Base-by-base conservation (phyloP, 2,329 filamentous ascomycete genomes). In the Penicillium sp. region DNA sequence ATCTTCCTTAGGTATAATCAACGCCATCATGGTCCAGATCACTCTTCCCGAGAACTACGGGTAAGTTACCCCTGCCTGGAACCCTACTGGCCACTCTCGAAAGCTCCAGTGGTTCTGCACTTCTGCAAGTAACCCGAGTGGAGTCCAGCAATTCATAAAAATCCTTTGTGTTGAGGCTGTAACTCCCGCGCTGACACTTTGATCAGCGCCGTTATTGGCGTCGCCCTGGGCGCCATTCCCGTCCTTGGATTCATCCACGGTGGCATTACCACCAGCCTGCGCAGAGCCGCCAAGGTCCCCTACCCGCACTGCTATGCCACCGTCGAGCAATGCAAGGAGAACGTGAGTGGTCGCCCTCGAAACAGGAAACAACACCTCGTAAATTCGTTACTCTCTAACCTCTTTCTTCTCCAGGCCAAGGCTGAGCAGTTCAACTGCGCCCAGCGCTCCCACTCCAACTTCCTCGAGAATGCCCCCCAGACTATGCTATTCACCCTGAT, bases 271-370 rank as follows among this genome's bases (percentile, higher is more conserved):
- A 69, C 69, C 47, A 22, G 43, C 22, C 75, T 79, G 71, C 83
- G 86, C 74, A 82, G 80, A 64, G 66, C 72, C 3, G 83, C 85
- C 61, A 77, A 80, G 43, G 75, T 87, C 60, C 77, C 78, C 16
- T 87, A 87, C 72, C 86, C 86, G 14, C 82, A 84, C 74, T 74
- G 77, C 69, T 87, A 85, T 74, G 85, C 86, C 33, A 82, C 82
- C 22, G 73, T 78, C 50, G 79, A 83, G 60, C 81, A 86, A 70
- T 78, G 84, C 70, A 79, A 78, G 65, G 67, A 74, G 69, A 75
- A 80, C 75, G 75, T 78, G 66, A 71, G 68, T 74, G 18, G 1
- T 11, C 33, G 11, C 41, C n/a, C 19, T 22, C 9, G 16, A 6
- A n/a, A 10, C 14, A 41, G 3, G 24, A 6, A 31, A 18, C 27